These are phyloP conservation scores for Magnusiomyces fungicola DNA, from an alignment of 1,139 yeast genomes.

Conservation along the genomic window DNA sequence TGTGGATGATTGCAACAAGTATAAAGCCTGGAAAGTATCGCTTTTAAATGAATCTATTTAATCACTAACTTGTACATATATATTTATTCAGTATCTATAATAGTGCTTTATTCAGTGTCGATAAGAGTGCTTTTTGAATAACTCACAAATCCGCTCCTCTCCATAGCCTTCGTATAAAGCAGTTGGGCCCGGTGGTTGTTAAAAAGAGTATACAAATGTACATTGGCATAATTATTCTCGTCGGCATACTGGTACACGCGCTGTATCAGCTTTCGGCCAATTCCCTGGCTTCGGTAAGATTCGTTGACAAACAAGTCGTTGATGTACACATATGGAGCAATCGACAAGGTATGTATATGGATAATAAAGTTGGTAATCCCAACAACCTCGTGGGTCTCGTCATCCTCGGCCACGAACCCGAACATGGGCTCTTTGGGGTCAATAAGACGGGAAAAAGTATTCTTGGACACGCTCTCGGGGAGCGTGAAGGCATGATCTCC, in stretches of 20 bases:
- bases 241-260: slow-evolving; percentile 46
- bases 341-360: slow-evolving; percentile 46
- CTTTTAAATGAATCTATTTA: no score
- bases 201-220: slow-evolving; percentile 51
- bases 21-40: no score
- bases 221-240: slow-evolving; percentile 35
- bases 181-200: slow-evolving; percentile 54
- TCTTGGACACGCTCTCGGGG: slow-evolving; percentile 25
- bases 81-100: no score
- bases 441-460: slow-evolving; percentile 42
- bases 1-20: no score
- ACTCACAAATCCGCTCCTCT: not conserved
- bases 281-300: slow-evolving; percentile 38
- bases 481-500: slow-evolving; percentile 22
- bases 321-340: slow-evolving; percentile 39
- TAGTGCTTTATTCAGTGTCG: no score
- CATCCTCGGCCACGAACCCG: slow-evolving; percentile 38
- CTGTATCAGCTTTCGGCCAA: slow-evolving; percentile 43
- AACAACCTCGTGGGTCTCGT: slow-evolving; percentile 32
- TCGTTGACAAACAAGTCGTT: slow-evolving; percentile 41
- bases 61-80: no score
- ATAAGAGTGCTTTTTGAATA: no score
- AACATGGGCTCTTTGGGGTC: slow-evolving; percentile 40
- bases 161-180: slow-evolving; percentile 47
- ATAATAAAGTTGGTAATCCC: slow-evolving; percentile 45